A percentile compares a stretch with the other conserved stretches of the same genome.
Conservation (phyloP, 768 basidiomycete species). For the Hypholoma sublateritium region DNA sequence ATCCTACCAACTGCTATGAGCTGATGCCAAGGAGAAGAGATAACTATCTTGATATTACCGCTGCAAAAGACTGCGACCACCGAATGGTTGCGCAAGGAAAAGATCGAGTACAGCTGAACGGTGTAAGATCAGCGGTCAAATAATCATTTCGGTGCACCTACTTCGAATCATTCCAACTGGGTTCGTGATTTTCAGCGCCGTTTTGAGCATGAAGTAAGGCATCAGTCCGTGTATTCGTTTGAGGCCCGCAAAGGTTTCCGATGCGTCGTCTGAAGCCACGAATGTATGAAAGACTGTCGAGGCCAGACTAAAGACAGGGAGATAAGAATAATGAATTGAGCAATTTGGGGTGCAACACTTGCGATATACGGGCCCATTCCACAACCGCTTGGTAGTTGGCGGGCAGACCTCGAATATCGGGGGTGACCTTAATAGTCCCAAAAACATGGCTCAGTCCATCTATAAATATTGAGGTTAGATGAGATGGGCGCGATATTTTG, state of each 20-base stretch:
- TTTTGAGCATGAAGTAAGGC: conserved; percentile 97
- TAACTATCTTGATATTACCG: conserved; percentile 43
- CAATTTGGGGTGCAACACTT: conserved; percentile 30
- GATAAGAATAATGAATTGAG: neutral
- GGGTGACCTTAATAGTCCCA: conserved; percentile 79
- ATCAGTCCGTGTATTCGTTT: conserved; percentile 95
- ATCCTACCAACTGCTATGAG: conserved; percentile 53
- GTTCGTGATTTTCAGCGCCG: conserved; percentile 89
- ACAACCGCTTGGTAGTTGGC: conserved; percentile 84
- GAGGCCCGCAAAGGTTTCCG: conserved; percentile 81
- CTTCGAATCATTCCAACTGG: conserved; percentile 96
- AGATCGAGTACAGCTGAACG: conserved; percentile 74
- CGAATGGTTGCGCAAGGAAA: conserved; percentile 96
- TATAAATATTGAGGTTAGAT: conserved; percentile 24
- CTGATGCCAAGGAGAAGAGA: neutral
- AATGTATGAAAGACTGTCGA: conserved; percentile 96
- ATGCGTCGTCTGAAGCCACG: conserved; percentile 89
- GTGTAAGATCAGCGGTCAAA: neutral
- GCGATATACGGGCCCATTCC: conserved; percentile 99
- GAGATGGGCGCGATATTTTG: neutral
- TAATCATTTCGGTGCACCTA: conserved; percentile 25
- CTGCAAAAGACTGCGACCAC: conserved; percentile 88
- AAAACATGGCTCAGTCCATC: conserved; percentile 92
- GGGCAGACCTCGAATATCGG: conserved; percentile 76
- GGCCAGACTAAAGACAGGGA: conserved; percentile 61